These are phyloP conservation scores for Plasmodium knowlesi DNA, from an alignment of 169 alveolate species.

Conservation along the genomic window DNA sequence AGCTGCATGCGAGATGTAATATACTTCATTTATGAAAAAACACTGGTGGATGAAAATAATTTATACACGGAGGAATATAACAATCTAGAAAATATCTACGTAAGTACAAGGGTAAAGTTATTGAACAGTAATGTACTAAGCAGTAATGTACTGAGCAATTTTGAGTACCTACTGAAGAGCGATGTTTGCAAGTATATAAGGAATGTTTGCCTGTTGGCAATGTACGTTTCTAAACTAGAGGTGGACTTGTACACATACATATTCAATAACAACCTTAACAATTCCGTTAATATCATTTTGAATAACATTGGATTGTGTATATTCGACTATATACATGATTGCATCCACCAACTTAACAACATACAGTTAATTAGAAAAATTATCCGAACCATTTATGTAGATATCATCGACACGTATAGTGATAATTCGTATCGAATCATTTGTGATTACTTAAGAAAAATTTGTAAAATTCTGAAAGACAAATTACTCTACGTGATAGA, in stretches of 20 bases:
- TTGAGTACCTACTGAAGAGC: constrained; percentile 21
- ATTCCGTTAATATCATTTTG: constrained; percentile 37
- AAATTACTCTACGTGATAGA: constrained; percentile 53
- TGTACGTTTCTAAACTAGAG: constrained; percentile 71
- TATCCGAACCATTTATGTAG: constrained; percentile 60
- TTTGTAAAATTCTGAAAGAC: constrained; percentile 36
- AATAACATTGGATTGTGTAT: constrained; percentile 54
- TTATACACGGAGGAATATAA: constrained; percentile 57
- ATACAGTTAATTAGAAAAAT: constrained; percentile 65
- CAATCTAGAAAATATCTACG: constrained; percentile 34
- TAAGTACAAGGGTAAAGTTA: constrained; percentile 66
- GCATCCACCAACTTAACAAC: constrained; percentile 48
- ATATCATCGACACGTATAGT: constrained; percentile 55
- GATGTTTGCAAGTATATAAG: constrained; percentile 62
- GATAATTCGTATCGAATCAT: constrained; percentile 32
- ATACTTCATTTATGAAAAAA: constrained; percentile 35
- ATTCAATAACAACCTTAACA: constrained; percentile 28
- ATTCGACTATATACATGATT: constrained; percentile 32
- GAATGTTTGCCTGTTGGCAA: constrained; percentile 43
- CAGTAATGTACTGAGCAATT: constrained; percentile 35
- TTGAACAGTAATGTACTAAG: constrained; percentile 52
- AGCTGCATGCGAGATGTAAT: constrained; percentile 41
- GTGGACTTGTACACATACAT: constrained; percentile 24
- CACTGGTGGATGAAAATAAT: constrained; percentile 32
- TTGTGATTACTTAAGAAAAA: constrained; percentile 53